These are phyloP conservation scores for Fonsecaea erecta DNA, from an alignment of 2,329 filamentous ascomycete genomes.

Conservation along the genomic window DNA sequence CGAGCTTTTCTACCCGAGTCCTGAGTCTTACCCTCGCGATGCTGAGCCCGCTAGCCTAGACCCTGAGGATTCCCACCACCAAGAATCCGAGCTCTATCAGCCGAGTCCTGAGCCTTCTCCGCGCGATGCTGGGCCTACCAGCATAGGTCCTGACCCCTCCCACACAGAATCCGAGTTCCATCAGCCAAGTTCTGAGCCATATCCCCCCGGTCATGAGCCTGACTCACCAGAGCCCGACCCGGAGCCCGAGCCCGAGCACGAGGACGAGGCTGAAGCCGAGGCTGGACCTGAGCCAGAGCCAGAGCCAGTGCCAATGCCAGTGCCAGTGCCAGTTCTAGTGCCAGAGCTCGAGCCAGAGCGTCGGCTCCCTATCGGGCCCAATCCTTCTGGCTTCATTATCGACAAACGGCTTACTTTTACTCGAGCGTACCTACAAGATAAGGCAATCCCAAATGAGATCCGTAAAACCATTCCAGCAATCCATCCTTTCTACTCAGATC, in stretches of 20 bases:
- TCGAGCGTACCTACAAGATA: background rate
- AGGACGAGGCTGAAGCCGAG: too few species aligned
- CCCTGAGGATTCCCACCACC: background rate
- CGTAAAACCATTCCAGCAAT: slow-evolving; percentile 26
- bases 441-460: slow-evolving; percentile 2
- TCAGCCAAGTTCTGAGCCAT: background rate
- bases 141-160: background rate
- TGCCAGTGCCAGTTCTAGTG: too few species aligned
- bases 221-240: too few species aligned
- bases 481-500: slow-evolving; percentile 39
- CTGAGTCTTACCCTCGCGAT: background rate
- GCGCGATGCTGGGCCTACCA: background rate
- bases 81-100: background rate
- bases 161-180: background rate
- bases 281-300: too few species aligned
- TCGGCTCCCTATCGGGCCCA: too few species aligned
- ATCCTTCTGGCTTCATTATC: background rate
- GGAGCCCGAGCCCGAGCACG: too few species aligned
- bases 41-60: background rate
- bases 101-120: background rate
- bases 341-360: background rate
- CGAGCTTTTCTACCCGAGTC: background rate
- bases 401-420: background rate
- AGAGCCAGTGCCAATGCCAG: too few species aligned
- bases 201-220: background rate